Conservation (phyloP, 192 early-diverging fungal genomes). For the Oehlia diaphana region DNA sequence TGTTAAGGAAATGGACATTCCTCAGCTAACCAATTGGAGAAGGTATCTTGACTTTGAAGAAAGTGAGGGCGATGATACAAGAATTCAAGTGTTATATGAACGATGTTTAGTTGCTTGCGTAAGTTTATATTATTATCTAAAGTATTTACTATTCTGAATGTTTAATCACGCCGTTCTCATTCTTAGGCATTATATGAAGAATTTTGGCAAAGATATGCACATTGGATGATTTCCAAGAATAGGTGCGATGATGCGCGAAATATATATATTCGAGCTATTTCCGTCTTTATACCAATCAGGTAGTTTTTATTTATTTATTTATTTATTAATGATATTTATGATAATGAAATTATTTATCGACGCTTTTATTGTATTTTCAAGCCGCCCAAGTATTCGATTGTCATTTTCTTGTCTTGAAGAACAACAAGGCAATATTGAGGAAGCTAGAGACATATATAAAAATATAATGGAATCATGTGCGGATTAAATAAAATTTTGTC, state of each 20-base stretch:
- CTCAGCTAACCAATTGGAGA: conserved; percentile 69
- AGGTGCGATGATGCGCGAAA: conserved; percentile 49
- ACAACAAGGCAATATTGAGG: conserved; percentile 53
- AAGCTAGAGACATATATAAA: conserved; percentile 60
- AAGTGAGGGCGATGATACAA: conserved; percentile 49
- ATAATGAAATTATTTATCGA: not conserved
- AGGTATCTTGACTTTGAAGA: conserved; percentile 77
- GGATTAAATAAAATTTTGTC: not conserved
- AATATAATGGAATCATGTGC: conserved; percentile 54
- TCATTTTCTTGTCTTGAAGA: conserved; percentile 65
- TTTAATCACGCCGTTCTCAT: not conserved
- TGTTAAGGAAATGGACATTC: conserved; percentile 73
- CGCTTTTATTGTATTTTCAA: not conserved
- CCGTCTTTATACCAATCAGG: conserved; percentile 57
- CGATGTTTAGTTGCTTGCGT: conserved; percentile 75
- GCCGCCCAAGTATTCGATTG: conserved; percentile 54
- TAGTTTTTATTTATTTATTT: not conserved
- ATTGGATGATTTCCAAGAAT: conserved; percentile 51
- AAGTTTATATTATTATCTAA: conserved; percentile 31
- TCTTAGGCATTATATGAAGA: conserved; percentile 74
- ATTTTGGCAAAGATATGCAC: conserved; percentile 72
- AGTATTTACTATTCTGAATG: not conserved
- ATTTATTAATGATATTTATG: not conserved
- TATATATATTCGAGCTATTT: conserved; percentile 55
- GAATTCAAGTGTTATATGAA: conserved; percentile 68